These are phyloP conservation scores for Syzygium aqueum DNA, from an alignment of 345 rosid species.

Conservation along the genomic window DNA sequence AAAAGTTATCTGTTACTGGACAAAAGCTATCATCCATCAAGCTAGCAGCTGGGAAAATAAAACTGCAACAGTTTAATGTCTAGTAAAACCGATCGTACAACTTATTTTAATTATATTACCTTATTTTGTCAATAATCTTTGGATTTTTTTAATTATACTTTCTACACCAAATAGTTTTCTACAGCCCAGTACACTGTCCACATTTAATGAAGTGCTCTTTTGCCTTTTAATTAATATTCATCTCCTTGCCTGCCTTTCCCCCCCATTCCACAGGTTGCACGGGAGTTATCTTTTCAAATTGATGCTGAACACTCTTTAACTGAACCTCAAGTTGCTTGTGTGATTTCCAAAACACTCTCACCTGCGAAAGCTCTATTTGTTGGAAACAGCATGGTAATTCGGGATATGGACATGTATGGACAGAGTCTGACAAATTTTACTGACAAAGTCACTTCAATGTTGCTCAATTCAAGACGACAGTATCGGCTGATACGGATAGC, in stretches of 20 bases:
- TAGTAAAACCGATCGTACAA: no score
- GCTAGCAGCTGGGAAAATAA: not conserved
- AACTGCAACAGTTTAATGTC: not conserved
- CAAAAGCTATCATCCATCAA: not conserved
- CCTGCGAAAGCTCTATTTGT: slow-evolving; percentile 68
- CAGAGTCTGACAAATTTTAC: slow-evolving; percentile 19
- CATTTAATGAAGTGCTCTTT: not conserved
- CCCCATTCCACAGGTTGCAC: slow-evolving; percentile 45
- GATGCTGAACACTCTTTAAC: slow-evolving; percentile 47
- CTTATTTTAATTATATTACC: not conserved
- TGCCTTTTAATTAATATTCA: not conserved
- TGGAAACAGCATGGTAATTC: slow-evolving; percentile 95
- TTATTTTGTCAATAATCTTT: not conserved
- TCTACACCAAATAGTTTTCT: not conserved
- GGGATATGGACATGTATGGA: slow-evolving; percentile 92
- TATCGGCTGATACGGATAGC: slow-evolving; percentile 59
- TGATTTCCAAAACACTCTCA: slow-evolving; percentile 48
- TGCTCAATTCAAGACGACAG: slow-evolving; percentile 36
- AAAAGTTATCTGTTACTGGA: not conserved
- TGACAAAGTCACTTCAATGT: slow-evolving; percentile 16
- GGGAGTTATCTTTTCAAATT: slow-evolving; percentile 65
- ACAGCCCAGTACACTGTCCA: not conserved
- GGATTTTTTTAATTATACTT: not conserved
- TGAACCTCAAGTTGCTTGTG: slow-evolving; percentile 73
- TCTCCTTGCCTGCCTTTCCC: not conserved